These are phyloP conservation scores for Cyclotella sp. DNA, from an alignment of 108 stramenopile genomes.

Conservation along the genomic window DNA sequence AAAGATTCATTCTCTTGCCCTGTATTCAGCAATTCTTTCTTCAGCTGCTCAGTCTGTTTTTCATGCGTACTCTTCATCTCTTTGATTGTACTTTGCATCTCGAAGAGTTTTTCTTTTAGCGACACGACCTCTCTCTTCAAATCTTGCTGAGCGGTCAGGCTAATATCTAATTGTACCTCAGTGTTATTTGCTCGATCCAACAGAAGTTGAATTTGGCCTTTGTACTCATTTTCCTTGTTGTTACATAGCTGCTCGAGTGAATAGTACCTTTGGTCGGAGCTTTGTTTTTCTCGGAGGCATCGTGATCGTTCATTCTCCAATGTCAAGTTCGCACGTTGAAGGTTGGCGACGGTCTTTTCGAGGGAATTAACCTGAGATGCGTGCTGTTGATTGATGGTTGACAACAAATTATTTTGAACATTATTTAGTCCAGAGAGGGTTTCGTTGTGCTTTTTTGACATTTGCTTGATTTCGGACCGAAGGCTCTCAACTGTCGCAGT, in stretches of 20 bases:
- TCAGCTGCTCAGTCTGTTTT: slow-evolving; percentile 20
- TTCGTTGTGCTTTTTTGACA: slow-evolving; percentile 13
- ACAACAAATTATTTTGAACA: slow-evolving; percentile 24
- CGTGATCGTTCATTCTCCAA: slow-evolving; percentile 35
- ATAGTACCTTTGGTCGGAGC: slow-evolving; percentile 28
- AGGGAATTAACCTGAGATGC: slow-evolving; percentile 7
- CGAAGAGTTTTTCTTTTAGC: slow-evolving; percentile 12
- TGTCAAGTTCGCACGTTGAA: slow-evolving; percentile 16
- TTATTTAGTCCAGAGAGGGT: slow-evolving; percentile 4
- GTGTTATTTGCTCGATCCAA: slow-evolving; percentile 14
- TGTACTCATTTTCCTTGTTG: slow-evolving; percentile 19
- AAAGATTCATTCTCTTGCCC: slow-evolving; percentile 17
- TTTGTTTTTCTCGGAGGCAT: slow-evolving; percentile 35
- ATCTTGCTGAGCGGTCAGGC: slow-evolving; percentile 20
- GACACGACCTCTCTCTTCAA: slow-evolving; percentile 4
- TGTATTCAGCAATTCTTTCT: slow-evolving; percentile 1
- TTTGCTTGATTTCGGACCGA: slow-evolving; percentile 33
- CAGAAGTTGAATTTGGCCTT: slow-evolving; percentile 12
- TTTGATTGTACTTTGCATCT: slow-evolving; percentile 22
- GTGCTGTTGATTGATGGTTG: slow-evolving; percentile 31
- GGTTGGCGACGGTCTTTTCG: slow-evolving; percentile 24
- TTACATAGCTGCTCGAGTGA: slow-evolving; percentile 18
- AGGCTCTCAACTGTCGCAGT: slow-evolving; percentile 27
- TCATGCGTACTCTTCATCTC: slow-evolving; percentile 14
- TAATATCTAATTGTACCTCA: slow-evolving; percentile 27